A percentile compares a stretch with the other conserved stretches of the same genome.
Evolutionary conservation across 768 basidiomycete species (phyloP).

Genomic region (Panaeolus cyanescens): DNA sequence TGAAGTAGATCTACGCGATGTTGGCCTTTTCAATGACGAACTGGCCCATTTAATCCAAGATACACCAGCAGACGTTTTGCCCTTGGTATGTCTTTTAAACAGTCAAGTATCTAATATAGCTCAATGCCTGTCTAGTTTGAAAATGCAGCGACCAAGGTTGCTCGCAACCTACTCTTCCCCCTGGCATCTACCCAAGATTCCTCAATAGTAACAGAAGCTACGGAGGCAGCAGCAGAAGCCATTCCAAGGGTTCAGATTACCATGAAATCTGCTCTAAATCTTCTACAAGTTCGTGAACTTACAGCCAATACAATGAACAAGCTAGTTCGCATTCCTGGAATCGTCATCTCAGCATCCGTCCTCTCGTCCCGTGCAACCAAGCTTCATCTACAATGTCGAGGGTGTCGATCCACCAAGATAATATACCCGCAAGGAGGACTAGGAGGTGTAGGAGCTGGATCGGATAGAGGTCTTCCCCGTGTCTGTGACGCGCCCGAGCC

Average conservation of each 20-base stretch:
- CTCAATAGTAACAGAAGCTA: conserved; percentile 26
- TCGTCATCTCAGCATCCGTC: conserved; percentile 95
- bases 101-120: not conserved
- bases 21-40: conserved; percentile 89
- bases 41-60: conserved; percentile 91
- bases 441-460: conserved; percentile 86
- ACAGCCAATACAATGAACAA: conserved; percentile 94
- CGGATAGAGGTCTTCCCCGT: conserved; percentile 83
- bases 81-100: conserved; percentile 59
- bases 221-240: conserved; percentile 39
- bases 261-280: conserved; percentile 86
- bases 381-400: conserved; percentile 90
- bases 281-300: conserved; percentile 92
- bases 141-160: conserved; percentile 83
- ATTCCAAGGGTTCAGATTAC: conserved; percentile 81
- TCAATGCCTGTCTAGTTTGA: conserved; percentile 67
- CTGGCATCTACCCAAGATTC: conserved; percentile 51
- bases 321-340: conserved; percentile 95
- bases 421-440: conserved; percentile 78
- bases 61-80: conserved; percentile 84
- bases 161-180: conserved; percentile 82
- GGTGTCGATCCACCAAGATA: conserved; percentile 78
- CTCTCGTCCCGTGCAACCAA: conserved; percentile 92
- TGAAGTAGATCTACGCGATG: conserved; percentile 80
- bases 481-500: conserved; percentile 80